A percentile compares a stretch with the other conserved stretches of the same genome.
Conservation (phyloP, 768 basidiomycete genomes). For the Gloeostereum incarnatum region DNA sequence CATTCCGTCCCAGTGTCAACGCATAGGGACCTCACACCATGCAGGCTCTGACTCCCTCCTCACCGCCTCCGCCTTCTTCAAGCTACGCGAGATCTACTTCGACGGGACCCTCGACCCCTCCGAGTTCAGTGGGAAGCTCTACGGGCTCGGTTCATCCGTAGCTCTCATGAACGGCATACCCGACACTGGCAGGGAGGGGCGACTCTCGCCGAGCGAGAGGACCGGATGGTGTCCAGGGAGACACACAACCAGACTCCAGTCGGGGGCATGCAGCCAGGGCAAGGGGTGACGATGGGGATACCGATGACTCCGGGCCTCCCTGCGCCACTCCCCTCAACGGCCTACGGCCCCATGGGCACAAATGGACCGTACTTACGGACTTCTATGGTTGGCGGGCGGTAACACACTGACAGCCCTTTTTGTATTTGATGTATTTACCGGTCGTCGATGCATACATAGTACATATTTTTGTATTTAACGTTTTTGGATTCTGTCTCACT, state of each 20-base stretch:
- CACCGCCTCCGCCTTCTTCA: slow-evolving; percentile 92
- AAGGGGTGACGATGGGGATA: slow-evolving; percentile 40
- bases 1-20: slow-evolving; percentile 52
- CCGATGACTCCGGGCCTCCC: slow-evolving; percentile 31
- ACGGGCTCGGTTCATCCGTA: slow-evolving; percentile 78
- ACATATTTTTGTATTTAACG: too few species aligned
- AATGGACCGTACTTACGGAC: slow-evolving; percentile 63
- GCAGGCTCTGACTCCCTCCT: slow-evolving; percentile 96
- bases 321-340: slow-evolving; percentile 36
- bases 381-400: slow-evolving; percentile 47
- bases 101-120: slow-evolving; percentile 78
- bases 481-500: too few species aligned
- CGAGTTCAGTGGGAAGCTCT: slow-evolving; percentile 77
- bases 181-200: slow-evolving; percentile 63
- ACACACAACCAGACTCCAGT: slow-evolving; percentile 52
- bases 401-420: too few species aligned
- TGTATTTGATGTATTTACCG: slow-evolving; percentile 9
- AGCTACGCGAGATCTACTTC: slow-evolving; percentile 90
- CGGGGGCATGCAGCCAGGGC: slow-evolving; percentile 20
- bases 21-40: slow-evolving; percentile 89
- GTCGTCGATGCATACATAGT: too few species aligned
- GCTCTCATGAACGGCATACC: slow-evolving; percentile 55
- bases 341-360: slow-evolving; percentile 49
- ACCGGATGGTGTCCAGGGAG: slow-evolving; percentile 43
- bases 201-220: slow-evolving; percentile 78